phyloP scores from a whole-genome alignment of 805 yeast genomes.

The Cyberlindnera nakhonratchasimensis region DNA sequence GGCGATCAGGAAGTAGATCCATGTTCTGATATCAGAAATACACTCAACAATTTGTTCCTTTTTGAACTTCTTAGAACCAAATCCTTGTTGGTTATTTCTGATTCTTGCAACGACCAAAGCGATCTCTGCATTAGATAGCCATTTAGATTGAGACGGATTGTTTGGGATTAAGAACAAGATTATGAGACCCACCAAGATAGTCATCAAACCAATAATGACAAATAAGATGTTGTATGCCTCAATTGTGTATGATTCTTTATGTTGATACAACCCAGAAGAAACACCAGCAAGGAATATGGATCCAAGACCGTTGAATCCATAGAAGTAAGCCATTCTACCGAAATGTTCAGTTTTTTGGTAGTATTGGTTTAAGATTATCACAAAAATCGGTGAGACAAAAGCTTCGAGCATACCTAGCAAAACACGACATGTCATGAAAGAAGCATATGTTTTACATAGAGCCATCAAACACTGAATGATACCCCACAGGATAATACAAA shows the following conservation, averaged over 20 bases:
- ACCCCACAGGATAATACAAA: conserved; percentile 47
- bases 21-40: conserved; percentile 37
- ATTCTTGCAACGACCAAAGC: conserved; percentile 40
- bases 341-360: conserved; percentile 30
- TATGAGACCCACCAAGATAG: conserved; percentile 42
- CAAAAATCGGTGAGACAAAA: conserved; percentile 30
- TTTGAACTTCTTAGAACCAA: conserved; percentile 39
- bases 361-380: conserved; percentile 21
- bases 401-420: conserved; percentile 44
- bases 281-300: conserved; percentile 42
- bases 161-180: conserved; percentile 45
- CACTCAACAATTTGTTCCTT: conserved; percentile 30
- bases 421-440: neutral
- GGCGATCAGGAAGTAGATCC: conserved; percentile 35
- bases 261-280: conserved; percentile 36
- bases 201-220: conserved; percentile 51
- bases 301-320: conserved; percentile 32
- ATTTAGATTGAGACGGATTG: conserved; percentile 40
- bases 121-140: conserved; percentile 38
- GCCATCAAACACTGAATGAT: conserved; percentile 34
- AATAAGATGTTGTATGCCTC: conserved; percentile 52
- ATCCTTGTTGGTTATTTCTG: conserved; percentile 42
- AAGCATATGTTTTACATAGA: neutral
- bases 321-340: conserved; percentile 31
- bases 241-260: conserved; percentile 32